These are phyloP conservation scores for Epichloe baconii DNA, from an alignment of 2,329 filamentous ascomycete species.

Conservation along the genomic window DNA sequence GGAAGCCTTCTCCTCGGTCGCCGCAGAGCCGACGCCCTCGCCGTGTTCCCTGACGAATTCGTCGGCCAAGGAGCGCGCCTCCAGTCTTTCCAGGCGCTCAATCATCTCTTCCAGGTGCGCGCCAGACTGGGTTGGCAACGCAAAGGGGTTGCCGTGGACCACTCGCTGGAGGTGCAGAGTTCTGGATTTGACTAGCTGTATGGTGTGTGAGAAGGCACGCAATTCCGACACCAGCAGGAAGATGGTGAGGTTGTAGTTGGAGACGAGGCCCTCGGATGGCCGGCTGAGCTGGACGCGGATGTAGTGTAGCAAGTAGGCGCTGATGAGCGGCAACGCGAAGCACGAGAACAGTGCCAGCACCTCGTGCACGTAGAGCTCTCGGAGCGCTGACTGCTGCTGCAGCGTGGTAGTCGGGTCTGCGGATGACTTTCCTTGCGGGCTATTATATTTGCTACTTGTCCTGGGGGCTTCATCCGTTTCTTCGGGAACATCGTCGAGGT, in stretches of 20 bases:
- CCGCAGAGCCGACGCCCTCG: slow-evolving; percentile 19
- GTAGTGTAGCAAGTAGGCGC: slow-evolving; percentile 72
- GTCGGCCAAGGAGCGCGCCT: slow-evolving; percentile 32
- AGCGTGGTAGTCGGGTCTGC: slow-evolving; percentile 10
- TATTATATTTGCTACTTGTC: neutral
- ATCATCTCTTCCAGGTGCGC: slow-evolving; percentile 43
- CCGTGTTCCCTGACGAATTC: slow-evolving; percentile 15
- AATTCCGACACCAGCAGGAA: slow-evolving; percentile 82
- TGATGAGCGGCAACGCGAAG: slow-evolving; percentile 63
- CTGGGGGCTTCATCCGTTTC: neutral
- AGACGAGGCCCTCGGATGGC: slow-evolving; percentile 75
- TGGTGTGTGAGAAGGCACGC: slow-evolving; percentile 66
- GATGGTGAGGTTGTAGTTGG: slow-evolving; percentile 84
- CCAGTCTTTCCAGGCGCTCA: slow-evolving; percentile 56
- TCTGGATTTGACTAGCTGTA: slow-evolving; percentile 65
- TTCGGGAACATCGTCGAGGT: slow-evolving; percentile 23
- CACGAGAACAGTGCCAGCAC: slow-evolving; percentile 61
- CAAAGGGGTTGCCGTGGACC: slow-evolving; percentile 41
- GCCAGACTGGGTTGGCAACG: slow-evolving; percentile 16
- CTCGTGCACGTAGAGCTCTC: slow-evolving; percentile 64
- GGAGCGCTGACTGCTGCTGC: slow-evolving; percentile 30
- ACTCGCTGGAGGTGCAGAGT: slow-evolving; percentile 72
- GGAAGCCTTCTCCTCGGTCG: slow-evolving; percentile 28
- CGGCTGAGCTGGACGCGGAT: slow-evolving; percentile 71
- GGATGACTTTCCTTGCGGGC: slow-evolving; percentile 3